Base-by-base conservation (phyloP, 73 alveolate genomes). In the Blepharisma japonicum region DNA sequence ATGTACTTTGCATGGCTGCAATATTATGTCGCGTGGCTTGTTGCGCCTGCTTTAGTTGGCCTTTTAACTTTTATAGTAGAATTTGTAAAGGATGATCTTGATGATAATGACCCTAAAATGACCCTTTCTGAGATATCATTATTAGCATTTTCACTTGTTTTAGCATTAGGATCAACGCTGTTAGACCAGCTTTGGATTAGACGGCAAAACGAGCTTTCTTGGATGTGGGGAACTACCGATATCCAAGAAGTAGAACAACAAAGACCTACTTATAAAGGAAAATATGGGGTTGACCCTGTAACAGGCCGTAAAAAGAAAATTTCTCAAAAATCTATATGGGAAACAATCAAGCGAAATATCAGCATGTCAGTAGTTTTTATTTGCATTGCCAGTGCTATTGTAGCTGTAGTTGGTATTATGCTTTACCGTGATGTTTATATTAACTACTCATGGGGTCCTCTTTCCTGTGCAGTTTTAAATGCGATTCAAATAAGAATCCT, bases 171-270 rank as follows among this genome's bases (percentile, higher is more conserved):
- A 76, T 20, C 80, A 9, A 77, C 85, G 0, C 1, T 77, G 8
- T 55, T 81, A 42, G 54, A 51, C 55, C 80, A 81, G 39, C 67
- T 47, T 25, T 81, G 89, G 89, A 81, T 32, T 50, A 21, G 85
- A 18, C n/a, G 27, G 38, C 79, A 81, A 77, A 56, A 18, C 38
- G 6, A 23, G n/a, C 74, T 42, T n/a, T 8, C 79, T 20, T 77
- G 79, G 46, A 23, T 14, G 9, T 81, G 89, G 89, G 89, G 89
- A 21, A 79, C 71, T 42, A 77, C 84, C 21, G 89, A 77, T 46
- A 55, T 55, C 45, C 72, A 49, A n/a, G 80, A 77, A 55, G 84
- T 55, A 38, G 85, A 81, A 45, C 80, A 48, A 6, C 80, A 61
- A 77, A 77, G 84, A 76, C 81, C 81, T 4, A 45, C 68, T 6